Base-by-base conservation (phyloP, 208 protist species). In the Acanthamoeba triangularis region DNA sequence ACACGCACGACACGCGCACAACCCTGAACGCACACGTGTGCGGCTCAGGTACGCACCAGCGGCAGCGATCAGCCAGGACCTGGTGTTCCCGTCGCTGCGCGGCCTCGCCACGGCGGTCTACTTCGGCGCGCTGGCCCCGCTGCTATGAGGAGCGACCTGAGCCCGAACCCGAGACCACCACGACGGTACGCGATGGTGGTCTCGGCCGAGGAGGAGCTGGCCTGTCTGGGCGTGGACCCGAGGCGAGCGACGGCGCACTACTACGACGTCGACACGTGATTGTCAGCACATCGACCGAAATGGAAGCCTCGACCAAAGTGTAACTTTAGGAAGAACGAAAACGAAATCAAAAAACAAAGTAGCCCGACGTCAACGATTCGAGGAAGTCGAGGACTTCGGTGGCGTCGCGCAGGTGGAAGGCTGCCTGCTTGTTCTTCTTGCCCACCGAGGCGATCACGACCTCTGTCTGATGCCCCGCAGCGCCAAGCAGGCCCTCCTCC, bases 371-470 rank as follows among this genome's bases (percentile, higher is more conserved):
- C n/a, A 93, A n/a, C 23, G 87, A 93, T 13, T 93, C 87, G 25
- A 93, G 41, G 37, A 93, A 93, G 44, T 93, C 87, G 52, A 76
- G 61, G 33, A 93, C 87, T 56, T 93, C 61, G 59, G 87, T 93
- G 87, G 87, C 87, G 30, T 93, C 63, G 28, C 47, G 54, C 87
- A 93, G 63, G 61, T 93, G 63, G 44, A 93, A 93, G 20, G 87
- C 63, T 1, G 87, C 87, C 61, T 93, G 87, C 61, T 76, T 93
- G 54, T 69, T 78, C 87, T 93, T 93, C 63, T 93, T 93, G 63
- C 87, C 87, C 25, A 93, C 87, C 37, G 63, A 76, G 61, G 87
- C 87, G 61, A 76, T 93, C 63, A 93, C 87, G 61, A 93, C 63
- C 87, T 93, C 87, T 76, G 80, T 88, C 80, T 88, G 80, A 65